These are phyloP conservation scores for Bipolaris sorokiniana DNA, from an alignment of 2,329 filamentous ascomycete species.

Conservation along the genomic window DNA sequence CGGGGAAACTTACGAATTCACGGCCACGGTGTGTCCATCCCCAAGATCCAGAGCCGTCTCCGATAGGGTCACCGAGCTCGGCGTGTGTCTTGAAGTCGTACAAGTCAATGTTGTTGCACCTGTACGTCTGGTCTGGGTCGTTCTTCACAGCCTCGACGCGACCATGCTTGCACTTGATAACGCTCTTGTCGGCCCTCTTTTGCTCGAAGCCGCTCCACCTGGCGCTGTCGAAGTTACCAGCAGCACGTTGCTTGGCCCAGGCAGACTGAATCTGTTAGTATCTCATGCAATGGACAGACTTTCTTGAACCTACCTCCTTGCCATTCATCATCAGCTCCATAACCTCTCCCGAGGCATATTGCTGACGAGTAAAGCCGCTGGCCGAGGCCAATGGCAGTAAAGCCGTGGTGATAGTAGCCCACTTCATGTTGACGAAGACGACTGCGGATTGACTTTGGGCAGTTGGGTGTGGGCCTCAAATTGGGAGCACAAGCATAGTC, in stretches of 20 bases:
- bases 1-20: constrained; percentile 51
- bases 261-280: constrained; percentile 31
- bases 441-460: constrained; percentile 29
- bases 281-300: not conserved
- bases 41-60: constrained; percentile 57
- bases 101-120: constrained; percentile 57
- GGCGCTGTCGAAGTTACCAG: constrained; percentile 41
- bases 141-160: constrained; percentile 46
- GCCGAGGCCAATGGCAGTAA: constrained; percentile 42
- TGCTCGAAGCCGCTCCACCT: constrained; percentile 41
- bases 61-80: constrained; percentile 56
- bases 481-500: constrained; percentile 15
- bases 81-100: constrained; percentile 64
- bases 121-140: constrained; percentile 50
- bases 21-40: constrained; percentile 61
- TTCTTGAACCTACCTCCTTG: constrained; percentile 36
- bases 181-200: constrained; percentile 36
- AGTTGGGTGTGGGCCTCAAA: constrained; percentile 28
- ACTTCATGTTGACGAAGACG: constrained; percentile 41
- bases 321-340: constrained; percentile 45
- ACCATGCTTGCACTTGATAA: constrained; percentile 45
- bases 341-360: constrained; percentile 44
- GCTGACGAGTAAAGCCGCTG: constrained; percentile 34
- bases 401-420: constrained; percentile 37
- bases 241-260: constrained; percentile 41